Conservation (phyloP, 129 eudicot species). For the carrot (Daucus carota) region DH1_v3.0 NC_030389.2:22869501-22870000, state of each 20-base stretch:
- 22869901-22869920: neutral
- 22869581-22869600: slow-evolving; percentile 15
- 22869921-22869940: neutral
- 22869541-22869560: slow-evolving; percentile 19
- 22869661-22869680: slow-evolving; percentile 53
- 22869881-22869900: too few relatives aligned
- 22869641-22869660: slow-evolving; percentile 15
- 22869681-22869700: slow-evolving; percentile 30
- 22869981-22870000: slow-evolving; percentile 14
- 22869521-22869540: slow-evolving; percentile 19
- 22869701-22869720: slow-evolving; percentile 48
- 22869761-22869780: slow-evolving; percentile 16
- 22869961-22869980: slow-evolving; percentile 14
- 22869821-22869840: too few relatives aligned
- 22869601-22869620: slow-evolving; percentile 23
- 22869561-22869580: neutral
- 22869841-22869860: too few relatives aligned
- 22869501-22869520: slow-evolving; percentile 42
- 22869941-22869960: slow-evolving; percentile 20
- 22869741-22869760: slow-evolving; percentile 6
- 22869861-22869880: too few relatives aligned
- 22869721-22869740: slow-evolving; percentile 33
- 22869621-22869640: slow-evolving; percentile 23
- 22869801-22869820: too few relatives aligned
- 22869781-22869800: too few relatives aligned